Evolutionary conservation across 495 filamentous ascomycete genomes (phyloP).

Genomic region (Penicillium ucsense): DNA sequence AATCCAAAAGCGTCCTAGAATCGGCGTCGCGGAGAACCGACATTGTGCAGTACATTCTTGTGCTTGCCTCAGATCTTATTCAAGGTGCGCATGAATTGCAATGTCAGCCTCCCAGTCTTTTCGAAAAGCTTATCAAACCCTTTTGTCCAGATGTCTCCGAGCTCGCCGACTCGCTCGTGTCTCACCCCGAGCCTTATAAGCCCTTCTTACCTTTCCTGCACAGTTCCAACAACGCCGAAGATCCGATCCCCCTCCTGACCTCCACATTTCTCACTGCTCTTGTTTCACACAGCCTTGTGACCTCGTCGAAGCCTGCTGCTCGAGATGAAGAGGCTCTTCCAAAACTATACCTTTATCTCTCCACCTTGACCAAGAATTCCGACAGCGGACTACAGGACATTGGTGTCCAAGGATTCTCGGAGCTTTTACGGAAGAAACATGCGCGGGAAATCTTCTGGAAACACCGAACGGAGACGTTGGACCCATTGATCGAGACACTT

Average conservation of each 20-base stretch:
- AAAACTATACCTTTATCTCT: conserved; percentile 78
- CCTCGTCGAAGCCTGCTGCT: conserved; percentile 41
- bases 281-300: conserved; percentile 57
- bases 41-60: conserved; percentile 89
- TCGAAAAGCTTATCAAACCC: background rate
- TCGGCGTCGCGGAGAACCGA: conserved; percentile 68
- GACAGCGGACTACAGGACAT: conserved; percentile 91
- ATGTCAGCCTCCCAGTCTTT: background rate
- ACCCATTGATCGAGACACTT: conserved; percentile 74
- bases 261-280: conserved; percentile 79
- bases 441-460: conserved; percentile 84
- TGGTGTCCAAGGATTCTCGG: conserved; percentile 83
- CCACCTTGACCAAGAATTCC: conserved; percentile 64
- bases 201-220: conserved; percentile 79
- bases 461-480: conserved; percentile 71
- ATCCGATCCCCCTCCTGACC: conserved; percentile 79
- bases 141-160: conserved; percentile 57
- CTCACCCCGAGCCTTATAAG: conserved; percentile 68
- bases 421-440: conserved; percentile 64
- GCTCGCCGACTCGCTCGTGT: conserved; percentile 63
- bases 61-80: conserved; percentile 79
- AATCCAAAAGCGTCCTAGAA: conserved; percentile 69
- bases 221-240: conserved; percentile 70
- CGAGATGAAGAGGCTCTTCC: conserved; percentile 70
- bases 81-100: conserved; percentile 48